These are phyloP conservation scores for Penicillium herquei DNA, from an alignment of 495 filamentous ascomycete genomes.

Conservation along the genomic window DNA sequence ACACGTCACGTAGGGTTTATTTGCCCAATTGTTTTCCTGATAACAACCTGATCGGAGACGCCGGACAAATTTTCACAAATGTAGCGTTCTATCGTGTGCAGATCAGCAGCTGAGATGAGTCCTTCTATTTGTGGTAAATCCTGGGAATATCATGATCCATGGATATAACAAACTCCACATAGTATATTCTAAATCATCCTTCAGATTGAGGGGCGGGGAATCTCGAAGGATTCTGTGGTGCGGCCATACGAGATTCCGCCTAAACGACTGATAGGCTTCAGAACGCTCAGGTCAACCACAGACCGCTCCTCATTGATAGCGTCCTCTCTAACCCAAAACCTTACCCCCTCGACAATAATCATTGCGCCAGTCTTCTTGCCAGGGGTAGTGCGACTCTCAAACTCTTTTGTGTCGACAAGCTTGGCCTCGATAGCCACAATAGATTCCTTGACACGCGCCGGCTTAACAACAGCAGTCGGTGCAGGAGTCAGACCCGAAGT, in stretches of 20 bases:
- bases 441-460: constrained; percentile 76
- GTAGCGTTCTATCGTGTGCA: too few species aligned
- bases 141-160: too few species aligned
- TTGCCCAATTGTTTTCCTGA: too few species aligned
- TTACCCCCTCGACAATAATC: constrained; percentile 77
- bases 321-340: constrained; percentile 90
- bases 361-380: constrained; percentile 73
- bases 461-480: constrained; percentile 62
- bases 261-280: constrained; percentile 74
- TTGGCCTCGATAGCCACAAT: constrained; percentile 79
- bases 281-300: constrained; percentile 64
- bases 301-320: constrained; percentile 75
- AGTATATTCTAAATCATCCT: background rate
- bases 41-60: too few species aligned
- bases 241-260: constrained; percentile 84
- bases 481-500: constrained; percentile 73
- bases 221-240: constrained; percentile 68
- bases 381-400: constrained; percentile 63
- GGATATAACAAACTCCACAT: too few species aligned
- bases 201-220: constrained; percentile 59
- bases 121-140: too few species aligned
- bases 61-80: too few species aligned
- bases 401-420: constrained; percentile 70
- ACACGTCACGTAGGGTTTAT: too few species aligned
- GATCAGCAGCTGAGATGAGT: too few species aligned